These are phyloP conservation scores for Candida labiduridarum DNA, from an alignment of 1,139 yeast genomes.

Conservation along the genomic window DNA sequence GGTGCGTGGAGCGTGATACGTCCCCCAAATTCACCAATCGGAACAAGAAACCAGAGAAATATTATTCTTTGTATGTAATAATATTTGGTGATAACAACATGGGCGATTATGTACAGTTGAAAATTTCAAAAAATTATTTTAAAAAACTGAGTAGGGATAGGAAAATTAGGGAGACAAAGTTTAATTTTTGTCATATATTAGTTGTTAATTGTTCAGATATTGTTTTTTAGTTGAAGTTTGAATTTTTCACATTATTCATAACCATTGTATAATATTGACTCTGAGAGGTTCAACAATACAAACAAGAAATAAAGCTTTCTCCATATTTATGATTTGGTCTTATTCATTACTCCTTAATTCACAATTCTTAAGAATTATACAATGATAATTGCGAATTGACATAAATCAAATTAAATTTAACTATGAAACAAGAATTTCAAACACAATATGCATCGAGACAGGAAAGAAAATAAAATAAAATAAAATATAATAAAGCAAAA, in stretches of 20 bases:
- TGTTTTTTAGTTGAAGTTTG: neutral
- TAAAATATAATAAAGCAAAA: too few species aligned
- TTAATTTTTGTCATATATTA: neutral
- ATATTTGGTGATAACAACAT: neutral
- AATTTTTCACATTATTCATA: neutral
- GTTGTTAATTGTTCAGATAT: neutral
- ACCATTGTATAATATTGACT: neutral
- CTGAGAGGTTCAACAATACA: neutral
- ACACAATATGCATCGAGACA: neutral
- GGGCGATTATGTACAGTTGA: neutral
- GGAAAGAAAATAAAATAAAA: too few species aligned
- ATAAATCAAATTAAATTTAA: neutral
- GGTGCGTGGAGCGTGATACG: too few species aligned
- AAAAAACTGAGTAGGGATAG: neutral
- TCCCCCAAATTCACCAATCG: too few species aligned
- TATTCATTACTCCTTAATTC: too few species aligned
- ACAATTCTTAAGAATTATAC: neutral
- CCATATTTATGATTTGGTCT: neutral
- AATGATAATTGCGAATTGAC: neutral
- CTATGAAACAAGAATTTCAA: neutral
- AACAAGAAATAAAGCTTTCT: neutral
- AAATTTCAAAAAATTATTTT: neutral
- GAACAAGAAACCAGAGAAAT: too few species aligned
- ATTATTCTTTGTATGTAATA: too few species aligned
- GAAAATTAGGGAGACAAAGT: neutral